Conservation (phyloP, 2,329 filamentous ascomycete species). For the Cercospora janseana region DNA sequence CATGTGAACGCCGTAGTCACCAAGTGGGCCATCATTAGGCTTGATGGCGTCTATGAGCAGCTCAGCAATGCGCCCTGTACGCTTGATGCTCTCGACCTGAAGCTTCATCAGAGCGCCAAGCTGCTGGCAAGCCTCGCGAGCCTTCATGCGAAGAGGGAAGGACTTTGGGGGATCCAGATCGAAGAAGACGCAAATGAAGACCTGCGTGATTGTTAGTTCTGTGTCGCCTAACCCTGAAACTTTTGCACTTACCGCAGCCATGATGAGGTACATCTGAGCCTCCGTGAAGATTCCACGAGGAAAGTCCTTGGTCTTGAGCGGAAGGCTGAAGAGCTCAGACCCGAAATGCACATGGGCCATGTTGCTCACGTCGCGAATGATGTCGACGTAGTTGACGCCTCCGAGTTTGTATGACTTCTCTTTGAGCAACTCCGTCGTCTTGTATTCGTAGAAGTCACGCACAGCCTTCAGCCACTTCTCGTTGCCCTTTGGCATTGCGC, state of each 20-base stretch:
- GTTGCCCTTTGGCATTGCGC: conserved; percentile 31
- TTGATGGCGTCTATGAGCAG: conserved; percentile 44
- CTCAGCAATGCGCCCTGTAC: conserved; percentile 40
- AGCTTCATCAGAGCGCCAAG: conserved; percentile 52
- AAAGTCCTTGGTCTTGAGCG: conserved; percentile 54
- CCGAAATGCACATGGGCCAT: conserved; percentile 56
- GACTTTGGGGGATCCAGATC: conserved; percentile 54
- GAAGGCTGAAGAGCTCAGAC: conserved; percentile 55
- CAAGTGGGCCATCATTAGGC: conserved; percentile 42
- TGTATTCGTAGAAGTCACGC: conserved; percentile 49
- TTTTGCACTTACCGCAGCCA: conserved; percentile 41
- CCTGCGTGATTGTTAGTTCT: neutral
- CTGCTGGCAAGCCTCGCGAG: conserved; percentile 47
- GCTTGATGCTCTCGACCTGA: conserved; percentile 49
- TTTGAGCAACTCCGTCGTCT: conserved; percentile 47
- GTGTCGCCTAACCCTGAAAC: too few relatives aligned
- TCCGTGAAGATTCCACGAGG: conserved; percentile 54
- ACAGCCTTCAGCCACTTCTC: conserved; percentile 49
- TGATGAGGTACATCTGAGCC: conserved; percentile 53
- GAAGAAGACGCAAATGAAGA: conserved; percentile 56
- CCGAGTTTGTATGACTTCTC: conserved; percentile 49
- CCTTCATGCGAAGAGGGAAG: conserved; percentile 52
- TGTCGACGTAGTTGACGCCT: conserved; percentile 48
- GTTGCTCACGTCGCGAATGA: conserved; percentile 53
- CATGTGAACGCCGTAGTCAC: conserved; percentile 56